Conservation (phyloP, 108 stramenopile genomes). For the Cyclotella cryptica region DNA sequence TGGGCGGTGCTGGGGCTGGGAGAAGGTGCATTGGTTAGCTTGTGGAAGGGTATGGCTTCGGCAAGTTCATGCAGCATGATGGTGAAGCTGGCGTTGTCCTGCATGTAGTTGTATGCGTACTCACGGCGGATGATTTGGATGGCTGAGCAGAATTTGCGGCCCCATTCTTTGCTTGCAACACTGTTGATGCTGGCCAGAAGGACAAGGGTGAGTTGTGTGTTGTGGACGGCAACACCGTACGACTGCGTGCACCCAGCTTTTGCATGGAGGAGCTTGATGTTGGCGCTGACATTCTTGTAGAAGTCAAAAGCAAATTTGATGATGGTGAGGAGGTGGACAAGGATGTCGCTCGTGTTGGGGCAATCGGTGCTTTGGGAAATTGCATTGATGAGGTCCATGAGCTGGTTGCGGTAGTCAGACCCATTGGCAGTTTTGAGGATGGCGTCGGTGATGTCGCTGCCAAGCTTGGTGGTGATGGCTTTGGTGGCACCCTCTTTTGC, state of each 20-base stretch:
- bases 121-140: not conserved
- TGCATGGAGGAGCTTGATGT: not conserved
- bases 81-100: not conserved
- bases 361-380: not conserved
- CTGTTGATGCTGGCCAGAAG: constrained; percentile 1
- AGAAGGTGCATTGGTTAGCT: not conserved
- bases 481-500: constrained; percentile 13
- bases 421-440: constrained; percentile 3
- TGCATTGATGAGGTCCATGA: not conserved
- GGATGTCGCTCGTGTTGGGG: not conserved
- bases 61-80: not conserved
- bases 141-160: not conserved
- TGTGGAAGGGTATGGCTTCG: not conserved
- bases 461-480: no score
- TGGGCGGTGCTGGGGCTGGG: not conserved
- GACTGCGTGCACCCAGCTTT: not conserved
- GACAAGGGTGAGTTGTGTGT: not conserved
- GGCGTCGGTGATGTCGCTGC: constrained; percentile 2
- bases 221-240: not conserved
- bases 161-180: not conserved
- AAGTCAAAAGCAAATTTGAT: not conserved
- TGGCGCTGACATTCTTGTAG: not conserved
- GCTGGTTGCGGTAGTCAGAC: not conserved
- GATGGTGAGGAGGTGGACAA: not conserved
- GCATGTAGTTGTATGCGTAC: not conserved